Base-by-base conservation (phyloP, 768 basidiomycete species). In the Trametes elegans region DNA sequence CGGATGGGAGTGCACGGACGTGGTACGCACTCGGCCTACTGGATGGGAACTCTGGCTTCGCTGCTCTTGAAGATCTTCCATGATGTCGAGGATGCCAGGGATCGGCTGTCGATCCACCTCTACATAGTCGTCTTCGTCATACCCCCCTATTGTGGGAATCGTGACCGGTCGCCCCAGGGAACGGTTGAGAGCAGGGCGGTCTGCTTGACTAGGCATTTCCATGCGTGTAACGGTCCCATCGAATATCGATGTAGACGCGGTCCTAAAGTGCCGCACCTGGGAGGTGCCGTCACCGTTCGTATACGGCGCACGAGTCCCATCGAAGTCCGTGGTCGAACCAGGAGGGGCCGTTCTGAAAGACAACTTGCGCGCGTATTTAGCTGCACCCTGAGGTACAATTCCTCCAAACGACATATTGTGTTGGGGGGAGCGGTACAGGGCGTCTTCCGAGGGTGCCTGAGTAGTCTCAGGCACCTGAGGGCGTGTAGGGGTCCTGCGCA, bases 401-500 rank as follows among this genome's bases (percentile, higher is more conserved):
- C 50, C 57, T 27, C 46, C 46, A 11, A 53, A 21, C 24, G 57
- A 21, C 41, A 53, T 23, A 40, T 19, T 51, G 52, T 50, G 47
- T 44, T n/a, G n/a, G 29, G 57, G 57, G 46, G 57, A 53, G 39
- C 52, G 57, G 28, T 49, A 43, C 32, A 44, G 41, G 24, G 35
- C 31, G 47, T 59, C 57, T 42, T 47, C 49, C 10, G 38, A 24
- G 24, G 35, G 49, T 23, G 45, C 41, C 35, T 44, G 55, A 18
- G 7, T 32, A 11, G 36, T n/a, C 24, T 53, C 57, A 7, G 48
- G 47, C 42, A 48, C 43, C 31, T 27, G 35, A 18, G 48, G 27
- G 13, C 57, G 57, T 28, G 39, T 26, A 16, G 36, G 29, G n/a
- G 54, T 50, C 39, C 46, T 57, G 19, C 59, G 39, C 42, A 81